Conservation (phyloP, 192 early-diverging fungal species). For the Backusella sp. region DNA sequence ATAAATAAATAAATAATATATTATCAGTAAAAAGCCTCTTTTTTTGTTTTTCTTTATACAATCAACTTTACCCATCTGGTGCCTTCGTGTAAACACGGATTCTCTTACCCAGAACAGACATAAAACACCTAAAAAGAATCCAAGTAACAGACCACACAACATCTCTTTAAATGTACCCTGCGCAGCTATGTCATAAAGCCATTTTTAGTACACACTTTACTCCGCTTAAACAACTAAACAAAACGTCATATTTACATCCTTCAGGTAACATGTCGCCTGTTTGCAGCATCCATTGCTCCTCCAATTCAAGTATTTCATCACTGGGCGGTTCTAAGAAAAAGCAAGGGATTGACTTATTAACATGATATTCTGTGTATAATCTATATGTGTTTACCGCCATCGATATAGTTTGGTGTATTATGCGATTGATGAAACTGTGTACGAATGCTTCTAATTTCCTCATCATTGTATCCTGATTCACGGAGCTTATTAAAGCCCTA, state of each 20-base stretch:
- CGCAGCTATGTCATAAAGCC: background rate
- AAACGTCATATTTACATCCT: slow-evolving; percentile 43
- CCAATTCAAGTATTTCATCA: slow-evolving; percentile 34
- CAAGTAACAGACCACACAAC: slow-evolving; percentile 52
- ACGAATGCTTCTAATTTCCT: slow-evolving; percentile 53
- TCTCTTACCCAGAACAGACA: slow-evolving; percentile 55
- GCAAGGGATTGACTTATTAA: too few species aligned
- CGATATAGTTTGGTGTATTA: slow-evolving; percentile 27
- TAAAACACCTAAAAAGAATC: slow-evolving; percentile 54
- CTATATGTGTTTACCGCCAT: slow-evolving; percentile 13
- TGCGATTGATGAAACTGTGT: slow-evolving; percentile 51
- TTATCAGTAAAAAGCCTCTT: background rate
- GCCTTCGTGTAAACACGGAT: slow-evolving; percentile 48
- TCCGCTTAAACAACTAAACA: background rate
- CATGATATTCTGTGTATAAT: too few species aligned
- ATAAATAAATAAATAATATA: background rate
- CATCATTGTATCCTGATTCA: slow-evolving; percentile 55
- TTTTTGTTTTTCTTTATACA: background rate
- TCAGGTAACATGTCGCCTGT: slow-evolving; percentile 51
- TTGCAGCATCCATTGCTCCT: slow-evolving; percentile 57
- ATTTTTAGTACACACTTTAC: background rate
- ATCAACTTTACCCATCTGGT: slow-evolving; percentile 43
- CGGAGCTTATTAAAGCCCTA: slow-evolving; percentile 51
- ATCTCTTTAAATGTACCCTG: slow-evolving; percentile 49
- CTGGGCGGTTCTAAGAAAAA: slow-evolving; percentile 17